phyloP scores from a whole-genome alignment of 768 basidiomycete genomes.

The Boletus pseudo-olivaceus region DNA sequence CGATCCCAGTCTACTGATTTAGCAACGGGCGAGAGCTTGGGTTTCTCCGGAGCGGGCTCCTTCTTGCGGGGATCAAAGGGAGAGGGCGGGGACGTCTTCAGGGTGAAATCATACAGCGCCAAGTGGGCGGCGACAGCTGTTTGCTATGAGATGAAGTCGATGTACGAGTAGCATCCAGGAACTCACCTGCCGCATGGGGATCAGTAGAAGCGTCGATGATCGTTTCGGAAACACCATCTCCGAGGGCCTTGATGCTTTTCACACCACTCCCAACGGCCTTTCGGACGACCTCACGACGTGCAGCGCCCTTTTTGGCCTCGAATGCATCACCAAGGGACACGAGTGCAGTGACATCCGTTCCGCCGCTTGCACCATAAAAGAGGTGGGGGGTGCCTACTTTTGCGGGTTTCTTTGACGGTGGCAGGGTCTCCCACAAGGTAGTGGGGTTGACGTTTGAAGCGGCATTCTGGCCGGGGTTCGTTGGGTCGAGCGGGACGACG shows the following conservation, averaged over 20 bases:
- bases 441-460: constrained; percentile 41
- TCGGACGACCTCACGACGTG: constrained; percentile 63
- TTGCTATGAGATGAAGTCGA: background rate
- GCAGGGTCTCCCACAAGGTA: constrained; percentile 52
- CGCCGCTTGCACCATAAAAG: constrained; percentile 53
- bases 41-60: constrained; percentile 47
- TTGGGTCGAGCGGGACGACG: constrained; percentile 57
- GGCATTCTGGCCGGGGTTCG: constrained; percentile 29
- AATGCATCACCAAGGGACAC: constrained; percentile 59
- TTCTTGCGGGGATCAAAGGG: constrained; percentile 59
- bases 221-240: constrained; percentile 60
- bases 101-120: constrained; percentile 69
- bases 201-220: constrained; percentile 61
- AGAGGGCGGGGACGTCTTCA: constrained; percentile 72
- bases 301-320: constrained; percentile 38
- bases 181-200: constrained; percentile 72
- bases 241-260: constrained; percentile 58
- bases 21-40: constrained; percentile 45
- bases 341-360: constrained; percentile 45
- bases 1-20: constrained; percentile 61
- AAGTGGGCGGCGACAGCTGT: constrained; percentile 77
- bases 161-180: background rate
- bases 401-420: constrained; percentile 46
- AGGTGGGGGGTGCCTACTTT: constrained; percentile 61
- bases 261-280: constrained; percentile 71